These are phyloP conservation scores for Ophiosphaerella herpotricha DNA, from an alignment of 2,329 filamentous ascomycete genomes.

Conservation along the genomic window DNA sequence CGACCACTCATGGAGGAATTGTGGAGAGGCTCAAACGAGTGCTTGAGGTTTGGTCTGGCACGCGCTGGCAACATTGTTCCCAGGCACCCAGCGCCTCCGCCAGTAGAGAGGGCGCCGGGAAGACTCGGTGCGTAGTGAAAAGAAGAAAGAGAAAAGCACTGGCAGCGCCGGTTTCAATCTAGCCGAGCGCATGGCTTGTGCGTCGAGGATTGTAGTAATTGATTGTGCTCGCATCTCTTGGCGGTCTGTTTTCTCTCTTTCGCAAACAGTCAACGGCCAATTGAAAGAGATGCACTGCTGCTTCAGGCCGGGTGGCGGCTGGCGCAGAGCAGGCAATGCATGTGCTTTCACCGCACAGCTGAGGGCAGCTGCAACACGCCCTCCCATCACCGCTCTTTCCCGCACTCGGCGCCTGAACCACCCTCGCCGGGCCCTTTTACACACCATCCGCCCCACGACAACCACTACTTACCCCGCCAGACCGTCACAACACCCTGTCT, in stretches of 20 bases:
- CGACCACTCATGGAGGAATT: slow-evolving; percentile 35
- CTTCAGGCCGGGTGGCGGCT: slow-evolving; percentile 39
- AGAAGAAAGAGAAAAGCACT: slow-evolving; percentile 13
- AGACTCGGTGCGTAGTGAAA: slow-evolving; percentile 37
- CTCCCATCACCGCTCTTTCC: slow-evolving; percentile 27
- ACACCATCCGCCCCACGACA: slow-evolving; percentile 30
- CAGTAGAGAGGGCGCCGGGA: slow-evolving; percentile 33
- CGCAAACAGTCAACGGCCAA: slow-evolving; percentile 23
- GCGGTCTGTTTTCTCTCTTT: slow-evolving; percentile 14
- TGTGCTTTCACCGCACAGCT: slow-evolving; percentile 12
- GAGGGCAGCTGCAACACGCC: slow-evolving; percentile 5
- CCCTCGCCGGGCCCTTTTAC: slow-evolving; percentile 28
- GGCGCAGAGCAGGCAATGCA: slow-evolving; percentile 26
- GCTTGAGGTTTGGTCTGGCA: slow-evolving; percentile 40
- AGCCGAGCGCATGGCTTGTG: slow-evolving; percentile 12
- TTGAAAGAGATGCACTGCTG: slow-evolving; percentile 28
- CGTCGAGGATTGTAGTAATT: not conserved
- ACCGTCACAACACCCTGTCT: slow-evolving; percentile 21
- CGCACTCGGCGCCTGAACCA: slow-evolving; percentile 21
- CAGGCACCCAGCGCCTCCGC: slow-evolving; percentile 41
- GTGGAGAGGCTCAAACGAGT: slow-evolving; percentile 46
- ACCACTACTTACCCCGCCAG: slow-evolving; percentile 36
- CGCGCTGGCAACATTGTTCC: slow-evolving; percentile 32
- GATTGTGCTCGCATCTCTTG: slow-evolving; percentile 15
- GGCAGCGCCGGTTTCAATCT: slow-evolving; percentile 12